A percentile compares a stretch with the other conserved stretches of the same genome.
Conservation (phyloP, 2,329 filamentous ascomycete species). For the Clarireedia sp. region DNA sequence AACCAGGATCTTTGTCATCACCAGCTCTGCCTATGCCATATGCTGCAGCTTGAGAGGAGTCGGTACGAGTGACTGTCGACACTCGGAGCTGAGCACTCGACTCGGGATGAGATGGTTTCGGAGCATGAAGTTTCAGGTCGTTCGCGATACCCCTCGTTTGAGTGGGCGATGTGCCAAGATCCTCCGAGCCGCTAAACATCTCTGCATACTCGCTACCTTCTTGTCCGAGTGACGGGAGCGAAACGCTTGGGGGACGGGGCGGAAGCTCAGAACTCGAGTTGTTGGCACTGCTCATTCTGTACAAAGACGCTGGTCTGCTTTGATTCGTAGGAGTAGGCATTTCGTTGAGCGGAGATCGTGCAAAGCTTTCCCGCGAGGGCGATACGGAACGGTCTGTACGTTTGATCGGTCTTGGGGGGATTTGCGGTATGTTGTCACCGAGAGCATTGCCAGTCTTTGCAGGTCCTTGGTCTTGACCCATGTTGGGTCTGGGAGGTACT, state of each 20-base stretch:
- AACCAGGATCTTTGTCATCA: slow-evolving; percentile 41
- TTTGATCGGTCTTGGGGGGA: slow-evolving; percentile 69
- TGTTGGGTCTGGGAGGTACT: slow-evolving; percentile 55
- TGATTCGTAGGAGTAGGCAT: slow-evolving; percentile 40
- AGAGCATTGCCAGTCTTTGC: slow-evolving; percentile 31
- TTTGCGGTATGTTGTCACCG: slow-evolving; percentile 50
- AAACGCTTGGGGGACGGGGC: slow-evolving; percentile 65
- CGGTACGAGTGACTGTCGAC: slow-evolving; percentile 77
- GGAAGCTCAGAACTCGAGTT: slow-evolving; percentile 37
- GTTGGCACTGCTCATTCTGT: slow-evolving; percentile 30
- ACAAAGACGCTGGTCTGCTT: slow-evolving; percentile 25
- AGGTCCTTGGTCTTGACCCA: slow-evolving; percentile 37
- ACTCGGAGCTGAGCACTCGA: slow-evolving; percentile 79
- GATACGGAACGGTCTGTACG: slow-evolving; percentile 67
- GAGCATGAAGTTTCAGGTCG: slow-evolving; percentile 80
- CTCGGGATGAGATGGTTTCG: slow-evolving; percentile 75
- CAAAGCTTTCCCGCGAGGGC: slow-evolving; percentile 69
- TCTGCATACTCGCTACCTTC: slow-evolving; percentile 85
- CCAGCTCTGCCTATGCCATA: slow-evolving; percentile 69
- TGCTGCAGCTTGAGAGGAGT: slow-evolving; percentile 79
- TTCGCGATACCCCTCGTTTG: slow-evolving; percentile 72
- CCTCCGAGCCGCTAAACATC: slow-evolving; percentile 41
- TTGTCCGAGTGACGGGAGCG: slow-evolving; percentile 75
- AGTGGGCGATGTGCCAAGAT: slow-evolving; percentile 46
- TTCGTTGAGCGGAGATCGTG: slow-evolving; percentile 80